phyloP scores from a whole-genome alignment of 169 alveolate genomes.

The Toxoplasma gondii region DNA sequence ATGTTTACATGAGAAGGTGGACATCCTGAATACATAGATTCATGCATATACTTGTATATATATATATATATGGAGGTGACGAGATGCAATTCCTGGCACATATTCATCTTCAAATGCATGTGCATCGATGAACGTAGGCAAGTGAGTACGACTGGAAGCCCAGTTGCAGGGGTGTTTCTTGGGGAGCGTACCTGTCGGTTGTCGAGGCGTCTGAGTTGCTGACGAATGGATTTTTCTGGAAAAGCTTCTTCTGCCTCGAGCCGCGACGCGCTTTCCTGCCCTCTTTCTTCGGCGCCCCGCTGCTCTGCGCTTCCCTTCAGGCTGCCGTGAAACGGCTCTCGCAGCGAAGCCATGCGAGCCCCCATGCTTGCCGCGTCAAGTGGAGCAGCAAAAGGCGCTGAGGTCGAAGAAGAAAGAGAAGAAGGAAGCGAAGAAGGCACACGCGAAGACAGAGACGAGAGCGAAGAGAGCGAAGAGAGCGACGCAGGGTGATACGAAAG shows the following conservation, averaged over 20 bases:
- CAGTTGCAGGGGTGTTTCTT: no score
- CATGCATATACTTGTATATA: no score
- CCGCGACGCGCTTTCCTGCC: background rate
- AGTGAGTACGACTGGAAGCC: no score
- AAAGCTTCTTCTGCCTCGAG: background rate
- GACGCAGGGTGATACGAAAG: background rate
- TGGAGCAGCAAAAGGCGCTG: background rate
- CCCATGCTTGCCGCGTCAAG: background rate
- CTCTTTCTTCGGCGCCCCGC: no score
- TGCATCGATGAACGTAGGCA: no score
- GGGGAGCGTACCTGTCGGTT: constrained; percentile 13
- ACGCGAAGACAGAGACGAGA: background rate
- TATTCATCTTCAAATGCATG: no score
- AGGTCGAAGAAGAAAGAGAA: background rate
- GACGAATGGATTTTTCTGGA: background rate
- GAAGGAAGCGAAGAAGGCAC: background rate
- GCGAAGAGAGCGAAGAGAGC: background rate
- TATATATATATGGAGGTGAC: no score
- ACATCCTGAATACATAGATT: background rate
- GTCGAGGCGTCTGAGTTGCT: background rate
- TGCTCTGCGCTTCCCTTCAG: background rate
- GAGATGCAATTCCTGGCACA: no score
- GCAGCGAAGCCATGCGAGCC: background rate
- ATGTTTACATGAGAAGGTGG: no score
- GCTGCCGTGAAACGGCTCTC: background rate